phyloP scores from a whole-genome alignment of 2,329 filamentous ascomycete species.

The Pyrenophora tritici-repentis region DNA sequence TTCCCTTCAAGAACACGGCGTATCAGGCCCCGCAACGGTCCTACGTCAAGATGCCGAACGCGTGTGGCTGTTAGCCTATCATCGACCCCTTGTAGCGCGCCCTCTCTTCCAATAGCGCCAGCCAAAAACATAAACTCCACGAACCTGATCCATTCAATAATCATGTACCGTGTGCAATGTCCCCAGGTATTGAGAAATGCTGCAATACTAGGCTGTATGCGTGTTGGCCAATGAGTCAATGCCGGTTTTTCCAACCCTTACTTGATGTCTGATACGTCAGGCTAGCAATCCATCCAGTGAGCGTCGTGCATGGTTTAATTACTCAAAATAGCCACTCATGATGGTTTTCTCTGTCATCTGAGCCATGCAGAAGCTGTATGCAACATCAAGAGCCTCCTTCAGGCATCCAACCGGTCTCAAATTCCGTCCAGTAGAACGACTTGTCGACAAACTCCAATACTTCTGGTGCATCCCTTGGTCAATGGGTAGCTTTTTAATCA shows the following conservation, averaged over 20 bases:
- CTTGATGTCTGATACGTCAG: not conserved
- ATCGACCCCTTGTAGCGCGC: not conserved
- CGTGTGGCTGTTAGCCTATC: slow-evolving; percentile 3
- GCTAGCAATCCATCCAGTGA: not conserved
- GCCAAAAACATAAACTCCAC: not conserved
- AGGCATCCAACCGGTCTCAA: slow-evolving; percentile 8
- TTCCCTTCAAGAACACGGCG: not conserved
- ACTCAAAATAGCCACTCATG: not conserved
- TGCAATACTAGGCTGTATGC: not conserved
- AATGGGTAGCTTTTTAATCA: not conserved
- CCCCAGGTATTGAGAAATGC: not conserved
- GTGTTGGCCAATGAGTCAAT: slow-evolving; percentile 1
- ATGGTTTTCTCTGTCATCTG: not conserved
- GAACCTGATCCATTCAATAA: too few species aligned
- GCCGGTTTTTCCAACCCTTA: not conserved
- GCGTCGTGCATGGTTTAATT: not conserved
- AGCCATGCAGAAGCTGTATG: slow-evolving; percentile 4
- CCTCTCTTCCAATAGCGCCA: not conserved
- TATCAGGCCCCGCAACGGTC: not conserved
- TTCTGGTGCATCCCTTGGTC: too few species aligned
- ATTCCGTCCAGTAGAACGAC: not conserved
- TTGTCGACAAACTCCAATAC: too few species aligned
- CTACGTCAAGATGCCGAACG: not conserved
- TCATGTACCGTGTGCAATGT: not conserved
- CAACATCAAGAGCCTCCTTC: slow-evolving; percentile 9